Evolutionary conservation across 345 rosid species (phyloP), one percentile per base, ranked within the genome.

Genomic region (Boechera divaricarpa): DNA sequence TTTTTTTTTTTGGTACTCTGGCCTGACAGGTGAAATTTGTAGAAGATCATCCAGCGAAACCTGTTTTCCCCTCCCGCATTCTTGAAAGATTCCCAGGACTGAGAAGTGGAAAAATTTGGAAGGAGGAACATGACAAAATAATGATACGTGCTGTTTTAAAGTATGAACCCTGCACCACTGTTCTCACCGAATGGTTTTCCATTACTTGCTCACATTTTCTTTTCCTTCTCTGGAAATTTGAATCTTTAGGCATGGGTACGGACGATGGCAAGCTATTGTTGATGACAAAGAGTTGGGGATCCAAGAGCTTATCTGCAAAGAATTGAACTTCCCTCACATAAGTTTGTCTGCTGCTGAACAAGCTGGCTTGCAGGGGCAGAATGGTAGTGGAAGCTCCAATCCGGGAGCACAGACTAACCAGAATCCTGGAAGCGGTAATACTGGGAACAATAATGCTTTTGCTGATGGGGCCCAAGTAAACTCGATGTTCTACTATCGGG

Each of bases 191-290:
- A 52, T 52, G 42, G 13, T 67, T 80, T 44, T 54, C 28, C 64
- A 45, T 15, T 29, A 45, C 24, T 59, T 70, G 15, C 53, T 76
- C 52, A 41, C 11, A 1, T 38, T 58, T 52, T 42, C 13, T 26
- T 62, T 64, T 56, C 48, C 56, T 73, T 57, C 53, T 67, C 66
- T 42, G 56, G 61, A 36, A 48, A 38, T 41, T 42, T 36, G 33
- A 53, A 54, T 77, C 69, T 60, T 61, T 61, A 96, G 99, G 91
- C 99, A 96, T 82, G 99, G 99, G 42, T 96, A 93, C 54, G 99
- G 99, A 81, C 88, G 98, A 82, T 93, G 99, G 99, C 99, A 93
- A 86, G 97, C 98, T 38, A 93, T 96, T 75, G 91, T 91, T 75
- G 98, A 96, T 82, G 98, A 96, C 82, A 93, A 86, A 83, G 99